Base-by-base conservation (phyloP, 1,284 basidiomycete genomes). In the Malassezia pachydermatis region DNA sequence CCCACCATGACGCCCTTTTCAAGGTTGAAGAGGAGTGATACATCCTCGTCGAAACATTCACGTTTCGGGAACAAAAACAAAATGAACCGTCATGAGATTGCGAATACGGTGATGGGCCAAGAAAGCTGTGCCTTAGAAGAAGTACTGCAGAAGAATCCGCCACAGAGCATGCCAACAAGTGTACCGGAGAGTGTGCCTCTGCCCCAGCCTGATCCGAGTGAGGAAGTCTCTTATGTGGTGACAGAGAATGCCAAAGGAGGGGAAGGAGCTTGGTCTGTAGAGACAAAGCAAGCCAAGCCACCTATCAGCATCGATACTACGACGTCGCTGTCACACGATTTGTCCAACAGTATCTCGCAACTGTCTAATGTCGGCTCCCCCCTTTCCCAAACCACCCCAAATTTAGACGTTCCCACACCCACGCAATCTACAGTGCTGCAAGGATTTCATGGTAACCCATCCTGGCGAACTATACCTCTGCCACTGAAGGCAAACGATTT, bases 51-150 rank as follows among this genome's bases (percentile, higher is more conserved):
- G 27, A 32, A 47, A 10, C 14, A 16, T 19, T 14, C 11, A 9
- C 25, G 19, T 4, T n/a, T n/a, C 2, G 32, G 23, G 22, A 30
- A 22, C 14, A 50, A 50, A 35, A 24, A 6, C 14, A 37, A 32
- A 16, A 17, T 45, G n/a, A 51, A 51, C 24, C 41, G 48, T 8
- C 48, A 51, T 32, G 48, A 45, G 9, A 24, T 51, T 19, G 48
- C 48, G 11, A 43, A 43, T 34, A 10, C 20, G 32, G 29, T 30
- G 19, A 24, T 43, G 14, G 41, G 41, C 5, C 34, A 43, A 19
- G 13, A 16, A 2, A 38, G 25, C 22, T n/a, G n/a, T n/a, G n/a
- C n/a, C n/a, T n/a, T n/a, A n/a, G 34, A 36, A 17, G 11, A 10
- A 17, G 16, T 36, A 10, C n/a, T 19, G 16, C 34, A 13, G 19